Evolutionary conservation across 257 asterid genomes (phyloP).

Genomic region (Salvia rosmarinus): DNA sequence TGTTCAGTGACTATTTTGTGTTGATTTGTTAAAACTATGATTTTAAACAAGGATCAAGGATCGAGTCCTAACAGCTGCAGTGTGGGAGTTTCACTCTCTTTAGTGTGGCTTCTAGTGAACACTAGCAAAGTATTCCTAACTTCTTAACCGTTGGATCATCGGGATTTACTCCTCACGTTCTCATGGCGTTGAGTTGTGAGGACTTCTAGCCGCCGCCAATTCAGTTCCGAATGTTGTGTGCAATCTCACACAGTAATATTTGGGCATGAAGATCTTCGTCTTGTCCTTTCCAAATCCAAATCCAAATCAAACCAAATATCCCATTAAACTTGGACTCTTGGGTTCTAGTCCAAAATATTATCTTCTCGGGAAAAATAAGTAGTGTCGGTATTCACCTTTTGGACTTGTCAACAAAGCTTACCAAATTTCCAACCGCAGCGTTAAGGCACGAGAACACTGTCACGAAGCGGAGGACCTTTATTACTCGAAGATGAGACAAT

Average conservation of each 20-base stretch:
- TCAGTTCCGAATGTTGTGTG: constrained; percentile 70
- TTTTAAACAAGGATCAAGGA: too few species aligned
- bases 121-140: too few species aligned
- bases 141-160: too few species aligned
- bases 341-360: too few species aligned
- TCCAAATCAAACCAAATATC: background rate
- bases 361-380: background rate
- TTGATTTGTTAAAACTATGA: too few species aligned
- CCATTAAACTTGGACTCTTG: too few species aligned
- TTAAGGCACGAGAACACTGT: constrained; percentile 67
- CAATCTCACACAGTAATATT: constrained; percentile 79
- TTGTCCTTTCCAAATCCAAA: constrained; percentile 55
- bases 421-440: constrained; percentile 67
- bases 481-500: background rate
- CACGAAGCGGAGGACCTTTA: background rate
- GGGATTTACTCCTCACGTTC: too few species aligned
- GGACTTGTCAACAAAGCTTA: constrained; percentile 61
- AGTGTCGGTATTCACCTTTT: constrained; percentile 49
- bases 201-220: constrained; percentile 67
- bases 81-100: too few species aligned
- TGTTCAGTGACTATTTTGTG: too few species aligned
- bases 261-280: constrained; percentile 72
- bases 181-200: too few species aligned
- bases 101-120: too few species aligned
- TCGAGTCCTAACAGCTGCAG: too few species aligned